Evolutionary conservation across 2,329 filamentous ascomycete species (phyloP), one percentile per base, ranked within the genome.

Genomic region (Claviceps sp.): DNA sequence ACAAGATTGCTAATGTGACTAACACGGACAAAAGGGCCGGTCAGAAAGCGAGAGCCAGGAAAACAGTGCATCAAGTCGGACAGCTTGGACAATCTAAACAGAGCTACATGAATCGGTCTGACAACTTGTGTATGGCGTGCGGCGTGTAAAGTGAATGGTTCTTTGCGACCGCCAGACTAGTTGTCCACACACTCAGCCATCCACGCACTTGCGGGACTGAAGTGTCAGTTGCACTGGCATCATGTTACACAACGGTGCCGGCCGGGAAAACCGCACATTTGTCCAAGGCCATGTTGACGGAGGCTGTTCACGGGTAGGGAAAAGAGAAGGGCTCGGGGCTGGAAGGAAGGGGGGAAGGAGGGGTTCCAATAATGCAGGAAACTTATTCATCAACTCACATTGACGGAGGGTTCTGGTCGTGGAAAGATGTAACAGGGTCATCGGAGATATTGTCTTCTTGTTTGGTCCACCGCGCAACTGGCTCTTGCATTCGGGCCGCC

Each of bases 361-460:
- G 10, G 13, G 4, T 7, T n/a, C 4, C 16, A 16, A 34, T 8
- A 26, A 19, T 43, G n/a, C 41, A 47, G 26, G 19, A 47, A 52
- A 50, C 41, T 17, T 34, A 10, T 47, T 26, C 13, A 41, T 41
- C 26, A 37, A 55, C 53, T 55, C 47, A 55, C 53, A 8, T 41
- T 26, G 50, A 37, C 41, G 48, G 19, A 46, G 47, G 39, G n/a
- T 48, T 48, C 24, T 50, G 44, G 41, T 22, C 48, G 39, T 50
- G 47, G 39, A 41, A 24, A 30, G 39, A 47, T 43, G 47, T 39
- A 16, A 38, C 44, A 22, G 26, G 24, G n/a, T 48, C 44, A 24
- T 43, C 43, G 13, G 50, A 47, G 22, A 45, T 24, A 38, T 30
- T 43, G 16, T 26, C 24, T 22, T 55, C 50, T 17, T 48, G 44